Percentiles rank a stretch among this genome's conserved stretches.
Conservation (phyloP, 2,329 filamentous ascomycete genomes). For the Sporothrix phasma region DNA sequence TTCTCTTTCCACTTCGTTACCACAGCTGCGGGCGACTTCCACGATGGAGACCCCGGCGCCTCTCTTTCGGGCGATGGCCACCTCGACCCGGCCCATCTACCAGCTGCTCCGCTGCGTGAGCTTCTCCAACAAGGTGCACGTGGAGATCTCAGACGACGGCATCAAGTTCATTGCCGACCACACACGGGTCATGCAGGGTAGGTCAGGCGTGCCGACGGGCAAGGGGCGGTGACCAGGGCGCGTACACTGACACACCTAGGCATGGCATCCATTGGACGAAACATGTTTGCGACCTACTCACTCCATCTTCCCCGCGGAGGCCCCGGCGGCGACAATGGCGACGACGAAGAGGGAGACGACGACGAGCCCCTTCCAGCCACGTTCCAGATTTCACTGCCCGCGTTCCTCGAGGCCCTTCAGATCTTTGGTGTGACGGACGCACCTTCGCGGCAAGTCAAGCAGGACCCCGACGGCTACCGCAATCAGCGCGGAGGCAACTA, state of each 20-base stretch:
- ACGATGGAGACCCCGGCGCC: conserved; percentile 15
- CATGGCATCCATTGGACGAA: conserved; percentile 76
- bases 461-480: conserved; percentile 50
- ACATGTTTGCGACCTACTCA: conserved; percentile 76
- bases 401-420: conserved; percentile 85
- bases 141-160: conserved; percentile 74
- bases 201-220: conserved; percentile 17
- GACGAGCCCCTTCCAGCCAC: conserved; percentile 38
- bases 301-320: conserved; percentile 42
- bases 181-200: conserved; percentile 83
- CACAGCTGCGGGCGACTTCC: no score
- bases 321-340: conserved; percentile 25
- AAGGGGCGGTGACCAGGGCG: no score
- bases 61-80: conserved; percentile 66
- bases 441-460: conserved; percentile 45
- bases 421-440: conserved; percentile 84
- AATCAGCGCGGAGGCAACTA: conserved; percentile 49
- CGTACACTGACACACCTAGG: conserved; percentile 32
- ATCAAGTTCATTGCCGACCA: conserved; percentile 84
- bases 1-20: background rate
- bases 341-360: conserved; percentile 31
- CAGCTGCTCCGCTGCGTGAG: conserved; percentile 49
- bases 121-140: conserved; percentile 47
- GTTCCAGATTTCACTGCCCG: conserved; percentile 80
- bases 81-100: conserved; percentile 66